Evolutionary conservation across 257 asterid genomes (phyloP).

Genomic region (Salvia rosmarinus): DNA sequence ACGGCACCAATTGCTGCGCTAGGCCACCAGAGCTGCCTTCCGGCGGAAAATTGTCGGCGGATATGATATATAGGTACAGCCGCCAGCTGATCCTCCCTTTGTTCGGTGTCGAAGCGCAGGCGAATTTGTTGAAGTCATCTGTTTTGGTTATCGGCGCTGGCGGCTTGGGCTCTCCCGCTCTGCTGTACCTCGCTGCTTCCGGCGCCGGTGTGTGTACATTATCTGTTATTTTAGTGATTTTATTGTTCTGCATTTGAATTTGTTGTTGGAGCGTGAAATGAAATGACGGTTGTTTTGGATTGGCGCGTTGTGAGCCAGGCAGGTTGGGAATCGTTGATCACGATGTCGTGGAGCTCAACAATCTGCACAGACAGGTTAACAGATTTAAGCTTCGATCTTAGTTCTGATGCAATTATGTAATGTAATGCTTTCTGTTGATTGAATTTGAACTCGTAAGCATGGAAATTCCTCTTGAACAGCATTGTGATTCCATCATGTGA

Average conservation of each 20-base stretch:
- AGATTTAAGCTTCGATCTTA: not conserved
- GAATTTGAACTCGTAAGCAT: not conserved
- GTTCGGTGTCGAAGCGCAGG: slow-evolving; percentile 82
- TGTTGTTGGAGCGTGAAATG: slow-evolving; percentile 23
- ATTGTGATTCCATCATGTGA: not conserved
- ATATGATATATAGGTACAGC: slow-evolving; percentile 84
- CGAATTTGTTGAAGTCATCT: slow-evolving; percentile 75
- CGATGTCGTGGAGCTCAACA: slow-evolving; percentile 94
- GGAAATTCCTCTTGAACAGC: not conserved
- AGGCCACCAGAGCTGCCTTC: slow-evolving; percentile 9
- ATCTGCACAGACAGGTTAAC: slow-evolving; percentile 92
- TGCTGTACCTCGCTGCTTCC: slow-evolving; percentile 90
- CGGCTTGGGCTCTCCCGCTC: slow-evolving; percentile 93
- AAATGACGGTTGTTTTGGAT: slow-evolving; percentile 15
- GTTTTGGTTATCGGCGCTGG: slow-evolving; percentile 97
- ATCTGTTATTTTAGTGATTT: not conserved
- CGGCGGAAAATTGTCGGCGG: slow-evolving; percentile 55
- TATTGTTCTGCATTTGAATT: not conserved
- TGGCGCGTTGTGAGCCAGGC: slow-evolving; percentile 52
- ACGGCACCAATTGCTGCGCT: slow-evolving; percentile 34
- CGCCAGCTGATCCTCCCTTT: slow-evolving; percentile 93
- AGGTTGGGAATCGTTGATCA: slow-evolving; percentile 95
- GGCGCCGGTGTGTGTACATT: slow-evolving; percentile 45
- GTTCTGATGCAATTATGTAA: not conserved
- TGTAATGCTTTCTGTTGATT: not conserved